phyloP scores from a whole-genome alignment of 2,329 filamentous ascomycete species.

The Fusarium devonianum region DNA sequence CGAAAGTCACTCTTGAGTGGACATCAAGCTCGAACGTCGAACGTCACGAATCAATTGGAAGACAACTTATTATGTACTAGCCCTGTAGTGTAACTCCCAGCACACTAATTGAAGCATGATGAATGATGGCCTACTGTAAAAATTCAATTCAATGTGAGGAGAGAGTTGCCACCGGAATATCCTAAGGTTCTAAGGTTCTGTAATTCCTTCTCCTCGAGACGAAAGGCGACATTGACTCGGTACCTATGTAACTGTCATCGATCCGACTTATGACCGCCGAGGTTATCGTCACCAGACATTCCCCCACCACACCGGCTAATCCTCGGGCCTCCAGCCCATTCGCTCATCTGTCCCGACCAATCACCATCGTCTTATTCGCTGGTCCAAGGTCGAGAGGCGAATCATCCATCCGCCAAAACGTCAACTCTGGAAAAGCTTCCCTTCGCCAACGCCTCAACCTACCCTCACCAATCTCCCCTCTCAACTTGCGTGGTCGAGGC shows the following conservation, averaged over 20 bases:
- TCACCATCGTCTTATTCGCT: slow-evolving; percentile 43
- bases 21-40: no score
- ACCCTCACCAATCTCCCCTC: slow-evolving; percentile 28
- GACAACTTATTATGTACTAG: no score
- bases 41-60: no score
- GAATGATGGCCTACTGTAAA: no score
- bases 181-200: no score
- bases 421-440: slow-evolving; percentile 40
- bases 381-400: slow-evolving; percentile 41
- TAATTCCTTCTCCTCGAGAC: not conserved
- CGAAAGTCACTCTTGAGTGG: no score
- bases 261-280: not conserved
- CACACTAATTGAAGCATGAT: no score
- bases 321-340: slow-evolving; percentile 25
- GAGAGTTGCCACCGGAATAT: no score
- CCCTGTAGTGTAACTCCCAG: no score
- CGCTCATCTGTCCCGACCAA: slow-evolving; percentile 32
- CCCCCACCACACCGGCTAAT: slow-evolving; percentile 41
- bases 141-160: no score
- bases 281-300: slow-evolving; percentile 16
- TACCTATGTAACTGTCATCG: not conserved
- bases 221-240: not conserved
- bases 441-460: slow-evolving; percentile 24
- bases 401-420: slow-evolving; percentile 37
- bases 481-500: slow-evolving; percentile 30